A percentile compares a stretch with the other conserved stretches of the same genome.
phyloP scores from a whole-genome alignment of 192 early-diverging fungal species.

The Gryganskiella cystojenkinii region DNA sequence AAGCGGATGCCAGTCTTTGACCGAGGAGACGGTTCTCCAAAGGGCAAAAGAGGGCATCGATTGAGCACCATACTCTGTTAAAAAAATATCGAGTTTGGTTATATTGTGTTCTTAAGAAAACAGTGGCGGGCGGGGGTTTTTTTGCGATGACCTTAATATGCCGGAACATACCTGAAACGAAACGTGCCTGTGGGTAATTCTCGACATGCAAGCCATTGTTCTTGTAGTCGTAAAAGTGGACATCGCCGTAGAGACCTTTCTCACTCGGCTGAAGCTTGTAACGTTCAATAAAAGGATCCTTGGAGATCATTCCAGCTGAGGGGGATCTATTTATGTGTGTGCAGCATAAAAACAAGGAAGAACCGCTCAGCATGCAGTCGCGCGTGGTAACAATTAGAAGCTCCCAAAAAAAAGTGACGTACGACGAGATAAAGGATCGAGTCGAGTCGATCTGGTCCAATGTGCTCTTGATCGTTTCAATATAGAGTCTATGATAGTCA shows the following conservation, averaged over 20 bases:
- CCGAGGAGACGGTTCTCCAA: conserved; percentile 10
- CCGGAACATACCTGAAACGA: conserved; percentile 46
- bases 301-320: conserved; percentile 35
- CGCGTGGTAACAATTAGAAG: no score
- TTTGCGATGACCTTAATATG: neutral
- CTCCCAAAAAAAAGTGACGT: neutral
- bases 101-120: no score
- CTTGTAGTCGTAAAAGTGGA: conserved; percentile 53
- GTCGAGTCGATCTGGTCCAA: conserved; percentile 13
- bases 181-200: conserved; percentile 35
- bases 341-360: no score
- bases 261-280: conserved; percentile 28
- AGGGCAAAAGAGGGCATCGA: conserved; percentile 29
- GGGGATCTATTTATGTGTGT: no score
- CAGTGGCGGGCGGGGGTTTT: neutral
- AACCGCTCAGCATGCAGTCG: no score
- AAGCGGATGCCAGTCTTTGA: conserved; percentile 35
- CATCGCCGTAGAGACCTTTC: conserved; percentile 32
- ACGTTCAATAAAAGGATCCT: conserved; percentile 22
- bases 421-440: conserved; percentile 34
- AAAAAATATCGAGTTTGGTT: neutral
- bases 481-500: conserved; percentile 37
- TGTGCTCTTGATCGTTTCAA: conserved; percentile 26
- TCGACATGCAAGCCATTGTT: conserved; percentile 41
- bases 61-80: conserved; percentile 43